Conservation (phyloP, 2,329 filamentous ascomycete genomes). For the Periconia digitata region DNA sequence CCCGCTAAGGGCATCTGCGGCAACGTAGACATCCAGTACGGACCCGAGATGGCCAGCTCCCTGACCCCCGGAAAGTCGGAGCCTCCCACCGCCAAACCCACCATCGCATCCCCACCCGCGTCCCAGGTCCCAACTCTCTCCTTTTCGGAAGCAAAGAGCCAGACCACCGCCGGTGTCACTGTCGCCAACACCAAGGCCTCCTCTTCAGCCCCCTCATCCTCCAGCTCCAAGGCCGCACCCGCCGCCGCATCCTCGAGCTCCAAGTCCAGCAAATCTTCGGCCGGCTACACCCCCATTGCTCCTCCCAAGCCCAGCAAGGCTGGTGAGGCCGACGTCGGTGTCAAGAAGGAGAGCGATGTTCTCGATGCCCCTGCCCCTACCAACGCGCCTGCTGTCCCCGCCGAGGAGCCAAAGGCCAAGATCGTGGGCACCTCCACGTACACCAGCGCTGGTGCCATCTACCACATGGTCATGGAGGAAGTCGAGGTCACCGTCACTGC, state of each 20-base stretch:
- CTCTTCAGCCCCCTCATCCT: too few relatives aligned
- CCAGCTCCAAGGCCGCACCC: not conserved
- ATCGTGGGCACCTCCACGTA: slow-evolving; percentile 46
- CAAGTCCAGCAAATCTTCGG: not conserved
- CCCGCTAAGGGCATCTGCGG: slow-evolving; percentile 67
- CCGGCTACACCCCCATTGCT: not conserved
- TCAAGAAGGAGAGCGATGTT: slow-evolving; percentile 3
- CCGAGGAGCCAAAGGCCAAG: slow-evolving; percentile 14
- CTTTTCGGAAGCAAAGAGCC: slow-evolving; percentile 31
- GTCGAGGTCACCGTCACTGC: slow-evolving; percentile 42
- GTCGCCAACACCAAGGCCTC: not conserved
- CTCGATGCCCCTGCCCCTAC: slow-evolving; percentile 25
- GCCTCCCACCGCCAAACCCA: slow-evolving; percentile 24
- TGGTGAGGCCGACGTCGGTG: slow-evolving; percentile 1
- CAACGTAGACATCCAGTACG: slow-evolving; percentile 53
- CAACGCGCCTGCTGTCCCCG: slow-evolving; percentile 16
- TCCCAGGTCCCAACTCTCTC: slow-evolving; percentile 35
- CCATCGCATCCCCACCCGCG: slow-evolving; percentile 16
- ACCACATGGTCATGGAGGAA: slow-evolving; percentile 50
- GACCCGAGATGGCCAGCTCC: slow-evolving; percentile 45
- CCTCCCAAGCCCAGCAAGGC: slow-evolving; percentile 3
- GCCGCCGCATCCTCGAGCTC: not conserved
- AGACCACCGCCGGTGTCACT: not conserved
- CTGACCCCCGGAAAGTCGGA: slow-evolving; percentile 22
- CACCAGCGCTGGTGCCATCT: slow-evolving; percentile 47